Conservation (phyloP, 441 rosid species). For the Jatropha multifida region DNA sequence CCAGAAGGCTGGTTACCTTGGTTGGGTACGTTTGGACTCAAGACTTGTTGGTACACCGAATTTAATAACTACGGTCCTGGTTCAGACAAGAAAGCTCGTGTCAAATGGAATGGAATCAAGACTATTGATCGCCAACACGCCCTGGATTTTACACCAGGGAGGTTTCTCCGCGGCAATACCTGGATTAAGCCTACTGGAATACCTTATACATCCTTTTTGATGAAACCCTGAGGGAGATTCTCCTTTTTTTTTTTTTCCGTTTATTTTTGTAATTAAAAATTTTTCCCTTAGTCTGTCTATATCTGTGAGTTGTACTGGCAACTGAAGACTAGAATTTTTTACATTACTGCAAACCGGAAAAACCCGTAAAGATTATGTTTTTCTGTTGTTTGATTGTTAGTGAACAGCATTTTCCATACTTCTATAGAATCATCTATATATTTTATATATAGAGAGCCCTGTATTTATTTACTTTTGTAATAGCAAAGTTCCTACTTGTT, state of each 20-base stretch:
- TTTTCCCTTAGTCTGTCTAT: not conserved
- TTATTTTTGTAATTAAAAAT: too few relatives aligned
- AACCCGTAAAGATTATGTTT: too few relatives aligned
- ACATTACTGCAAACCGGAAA: too few relatives aligned
- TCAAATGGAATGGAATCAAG: constrained; percentile 71
- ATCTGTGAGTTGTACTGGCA: not conserved
- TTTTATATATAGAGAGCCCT: not conserved
- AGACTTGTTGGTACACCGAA: constrained; percentile 66
- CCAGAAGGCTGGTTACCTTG: constrained; percentile 83
- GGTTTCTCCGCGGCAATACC: constrained; percentile 40
- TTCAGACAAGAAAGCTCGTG: constrained; percentile 43
- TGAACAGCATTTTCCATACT: not conserved
- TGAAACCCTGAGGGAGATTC: not conserved
- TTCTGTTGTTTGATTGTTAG: constrained; percentile 1
- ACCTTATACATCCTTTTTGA: constrained; percentile 37
- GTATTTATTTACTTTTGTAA: too few relatives aligned
- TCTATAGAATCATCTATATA: not conserved
- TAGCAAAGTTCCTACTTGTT: not conserved
- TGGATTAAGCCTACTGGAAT: constrained; percentile 60
- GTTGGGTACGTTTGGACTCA: constrained; percentile 51
- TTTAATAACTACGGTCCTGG: constrained; percentile 74
- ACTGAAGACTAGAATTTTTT: not conserved
- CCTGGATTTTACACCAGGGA: constrained; percentile 41
- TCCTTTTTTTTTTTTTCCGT: too few relatives aligned
- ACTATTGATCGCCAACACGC: constrained; percentile 37